A percentile compares a stretch with the other conserved stretches of the same genome.
phyloP scores from a whole-genome alignment of 2,329 filamentous ascomycete species.

The Zymoseptoria passerinii region DNA sequence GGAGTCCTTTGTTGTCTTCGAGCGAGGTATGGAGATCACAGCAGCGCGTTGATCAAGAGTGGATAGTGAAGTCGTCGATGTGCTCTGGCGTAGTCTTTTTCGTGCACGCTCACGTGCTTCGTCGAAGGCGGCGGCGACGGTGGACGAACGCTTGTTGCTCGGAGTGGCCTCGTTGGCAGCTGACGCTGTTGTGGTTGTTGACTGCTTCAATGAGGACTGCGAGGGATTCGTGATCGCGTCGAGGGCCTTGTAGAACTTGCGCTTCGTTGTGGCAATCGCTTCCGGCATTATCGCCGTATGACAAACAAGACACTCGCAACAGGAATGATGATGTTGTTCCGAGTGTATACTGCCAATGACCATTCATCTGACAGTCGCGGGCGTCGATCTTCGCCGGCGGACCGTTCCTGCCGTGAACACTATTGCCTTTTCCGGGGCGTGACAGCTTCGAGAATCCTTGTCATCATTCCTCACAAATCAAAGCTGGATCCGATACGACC shows the following conservation, averaged over 20 bases:
- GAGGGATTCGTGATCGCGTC: slow-evolving; percentile 48
- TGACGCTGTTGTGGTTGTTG: slow-evolving; percentile 28
- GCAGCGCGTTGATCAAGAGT: slow-evolving; percentile 11
- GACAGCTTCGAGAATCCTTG: not conserved
- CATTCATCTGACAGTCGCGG: not conserved
- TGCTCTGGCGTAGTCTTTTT: slow-evolving; percentile 26
- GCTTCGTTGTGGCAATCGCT: slow-evolving; percentile 68
- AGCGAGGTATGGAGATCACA: slow-evolving; percentile 27
- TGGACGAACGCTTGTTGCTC: slow-evolving; percentile 15
- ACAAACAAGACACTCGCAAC: not conserved
- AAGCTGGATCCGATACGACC: not conserved
- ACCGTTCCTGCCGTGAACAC: not conserved
- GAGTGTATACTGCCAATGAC: not conserved
- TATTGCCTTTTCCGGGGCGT: not conserved
- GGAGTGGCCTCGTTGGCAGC: slow-evolving; percentile 25
- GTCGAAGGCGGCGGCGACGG: slow-evolving; percentile 15
- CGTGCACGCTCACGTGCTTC: slow-evolving; percentile 21
- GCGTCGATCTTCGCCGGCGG: not conserved
- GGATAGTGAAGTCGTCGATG: slow-evolving; percentile 20
- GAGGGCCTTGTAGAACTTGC: slow-evolving; percentile 70
- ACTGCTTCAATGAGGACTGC: slow-evolving; percentile 26
- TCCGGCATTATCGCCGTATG: slow-evolving; percentile 27
- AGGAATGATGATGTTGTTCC: no score
- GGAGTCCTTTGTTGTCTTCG: slow-evolving; percentile 14
- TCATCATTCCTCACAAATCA: not conserved